phyloP scores from a whole-genome alignment of 306 rosid genomes.

The Vigna trinervia region DNA sequence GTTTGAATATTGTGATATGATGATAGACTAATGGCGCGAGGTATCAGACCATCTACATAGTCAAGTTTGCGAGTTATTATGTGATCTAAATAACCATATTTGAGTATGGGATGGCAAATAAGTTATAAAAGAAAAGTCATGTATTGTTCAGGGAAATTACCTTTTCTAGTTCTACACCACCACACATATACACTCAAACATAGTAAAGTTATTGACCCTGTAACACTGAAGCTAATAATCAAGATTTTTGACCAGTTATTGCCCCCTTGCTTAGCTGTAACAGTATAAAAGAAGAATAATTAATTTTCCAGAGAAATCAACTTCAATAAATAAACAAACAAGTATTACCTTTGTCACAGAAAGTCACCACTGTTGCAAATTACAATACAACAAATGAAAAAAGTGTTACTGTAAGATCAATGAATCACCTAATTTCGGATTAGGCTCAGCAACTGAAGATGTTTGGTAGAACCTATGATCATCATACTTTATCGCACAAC shows the following conservation, averaged over 20 bases:
- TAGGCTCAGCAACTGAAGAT: not conserved
- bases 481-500: not conserved
- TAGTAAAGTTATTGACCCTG: constrained; percentile 20
- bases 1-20: not conserved
- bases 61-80: not conserved
- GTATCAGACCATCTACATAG: not conserved
- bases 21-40: not conserved
- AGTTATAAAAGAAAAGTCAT: not conserved
- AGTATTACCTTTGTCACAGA: too few species aligned
- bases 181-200: constrained; percentile 18
- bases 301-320: not conserved
- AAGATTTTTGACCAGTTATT: constrained; percentile 1
- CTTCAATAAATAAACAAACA: too few species aligned
- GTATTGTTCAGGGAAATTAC: not conserved
- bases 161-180: not conserved
- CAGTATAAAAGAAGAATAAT: not conserved
- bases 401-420: not conserved
- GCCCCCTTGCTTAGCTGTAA: not conserved
- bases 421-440: not conserved
- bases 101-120: too few species aligned
- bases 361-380: not conserved
- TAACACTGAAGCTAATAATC: constrained; percentile 17
- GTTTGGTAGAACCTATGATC: not conserved
- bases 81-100: not conserved
- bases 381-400: not conserved